phyloP scores from a whole-genome alignment of 495 filamentous ascomycete genomes.

The Hyaloscypha hepaticicola region DNA sequence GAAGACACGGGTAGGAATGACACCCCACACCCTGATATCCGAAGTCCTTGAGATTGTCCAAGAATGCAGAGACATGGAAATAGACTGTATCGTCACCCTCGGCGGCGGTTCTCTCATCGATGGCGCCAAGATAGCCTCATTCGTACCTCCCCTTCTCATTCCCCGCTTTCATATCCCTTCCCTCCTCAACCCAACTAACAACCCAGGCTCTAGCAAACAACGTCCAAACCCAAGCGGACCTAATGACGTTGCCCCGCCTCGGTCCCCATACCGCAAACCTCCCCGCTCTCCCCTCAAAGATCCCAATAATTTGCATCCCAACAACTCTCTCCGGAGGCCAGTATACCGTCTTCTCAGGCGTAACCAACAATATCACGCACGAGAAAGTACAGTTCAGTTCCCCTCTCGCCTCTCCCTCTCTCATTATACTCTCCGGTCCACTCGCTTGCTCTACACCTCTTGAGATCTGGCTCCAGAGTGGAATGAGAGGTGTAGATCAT shows the following conservation, averaged over 20 bases:
- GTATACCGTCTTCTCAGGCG: constrained; percentile 56
- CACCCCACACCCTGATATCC: constrained; percentile 56
- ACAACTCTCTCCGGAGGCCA: constrained; percentile 64
- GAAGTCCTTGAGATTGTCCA: constrained; percentile 54
- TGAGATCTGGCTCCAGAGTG: constrained; percentile 60
- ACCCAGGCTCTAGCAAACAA: not conserved
- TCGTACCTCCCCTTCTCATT: not conserved
- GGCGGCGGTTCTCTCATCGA: constrained; percentile 62
- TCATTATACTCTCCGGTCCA: constrained; percentile 60
- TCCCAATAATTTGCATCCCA: constrained; percentile 61
- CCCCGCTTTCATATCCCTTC: not conserved
- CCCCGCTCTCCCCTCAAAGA: constrained; percentile 34
- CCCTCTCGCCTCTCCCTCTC: constrained; percentile 45
- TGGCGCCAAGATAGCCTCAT: constrained; percentile 41
- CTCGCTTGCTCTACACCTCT: constrained; percentile 55
- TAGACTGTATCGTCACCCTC: constrained; percentile 58
- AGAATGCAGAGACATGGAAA: constrained; percentile 43
- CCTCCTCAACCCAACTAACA: not conserved
- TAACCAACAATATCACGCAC: constrained; percentile 50
- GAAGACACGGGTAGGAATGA: constrained; percentile 55
- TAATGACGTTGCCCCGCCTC: not conserved
- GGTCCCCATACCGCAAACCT: not conserved
- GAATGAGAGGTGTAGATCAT: constrained; percentile 63
- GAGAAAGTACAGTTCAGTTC: constrained; percentile 54
- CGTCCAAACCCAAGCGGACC: not conserved